Conservation (phyloP, 1,284 basidiomycete genomes). For the Cutaneotrichosporon cutaneum region DNA sequence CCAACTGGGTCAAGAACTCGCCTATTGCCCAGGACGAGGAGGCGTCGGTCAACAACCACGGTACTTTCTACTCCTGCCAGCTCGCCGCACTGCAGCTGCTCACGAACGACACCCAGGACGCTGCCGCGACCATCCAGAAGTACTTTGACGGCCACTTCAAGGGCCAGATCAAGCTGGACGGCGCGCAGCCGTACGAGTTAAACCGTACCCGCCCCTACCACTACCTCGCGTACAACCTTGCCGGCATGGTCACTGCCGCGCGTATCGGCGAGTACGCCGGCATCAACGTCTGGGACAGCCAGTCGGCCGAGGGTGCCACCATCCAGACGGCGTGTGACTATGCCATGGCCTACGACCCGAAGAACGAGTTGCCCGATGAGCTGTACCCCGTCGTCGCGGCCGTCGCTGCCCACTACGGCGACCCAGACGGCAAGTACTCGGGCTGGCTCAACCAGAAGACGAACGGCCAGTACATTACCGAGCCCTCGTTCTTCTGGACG, state of each 20-base stretch:
- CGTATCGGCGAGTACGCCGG: constrained; percentile 24
- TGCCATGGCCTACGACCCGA: constrained; percentile 27
- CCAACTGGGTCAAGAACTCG: constrained; percentile 27
- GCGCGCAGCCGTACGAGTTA: constrained; percentile 38
- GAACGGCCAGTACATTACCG: constrained; percentile 28
- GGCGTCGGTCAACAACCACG: constrained; percentile 41
- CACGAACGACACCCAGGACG: constrained; percentile 30
- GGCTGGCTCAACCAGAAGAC: constrained; percentile 26
- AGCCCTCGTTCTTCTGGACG: constrained; percentile 32
- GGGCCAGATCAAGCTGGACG: constrained; percentile 37
- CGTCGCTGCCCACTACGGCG: constrained; percentile 37
- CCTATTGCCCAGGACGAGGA: constrained; percentile 32
- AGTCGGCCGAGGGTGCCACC: constrained; percentile 25
- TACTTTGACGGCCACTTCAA: constrained; percentile 36
- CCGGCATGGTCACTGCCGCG: constrained; percentile 25
- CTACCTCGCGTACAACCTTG: constrained; percentile 46
- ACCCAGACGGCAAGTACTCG: constrained; percentile 35
- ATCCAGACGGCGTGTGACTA: constrained; percentile 38
- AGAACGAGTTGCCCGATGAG: constrained; percentile 16
- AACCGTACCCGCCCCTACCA: constrained; percentile 45
- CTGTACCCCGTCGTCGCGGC: constrained; percentile 31
- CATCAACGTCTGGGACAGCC: constrained; percentile 29
- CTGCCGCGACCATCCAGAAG: constrained; percentile 24
- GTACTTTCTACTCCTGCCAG: constrained; percentile 44
- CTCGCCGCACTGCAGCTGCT: constrained; percentile 37